Conservation (phyloP, 495 filamentous ascomycete species). For the Evansstolkia leycettana region DNA sequence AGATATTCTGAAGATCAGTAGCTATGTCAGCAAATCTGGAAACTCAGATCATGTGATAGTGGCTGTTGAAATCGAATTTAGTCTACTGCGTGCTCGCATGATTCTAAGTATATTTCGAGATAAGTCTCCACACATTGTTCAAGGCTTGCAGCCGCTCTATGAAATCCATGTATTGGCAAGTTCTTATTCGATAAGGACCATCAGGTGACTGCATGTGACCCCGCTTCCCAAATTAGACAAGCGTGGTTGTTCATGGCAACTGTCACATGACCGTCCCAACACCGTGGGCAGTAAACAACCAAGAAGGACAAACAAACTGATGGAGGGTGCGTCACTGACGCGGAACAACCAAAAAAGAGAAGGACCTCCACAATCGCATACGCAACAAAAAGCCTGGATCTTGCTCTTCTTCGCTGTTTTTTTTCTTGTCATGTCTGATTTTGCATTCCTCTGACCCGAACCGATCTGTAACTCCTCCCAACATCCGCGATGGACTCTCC, state of each 20-base stretch:
- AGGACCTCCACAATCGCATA: constrained; percentile 1
- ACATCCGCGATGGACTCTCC: constrained; percentile 28
- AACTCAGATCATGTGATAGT: no score
- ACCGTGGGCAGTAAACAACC: constrained; percentile 24
- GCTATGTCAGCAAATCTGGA: no score
- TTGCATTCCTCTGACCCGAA: constrained; percentile 6
- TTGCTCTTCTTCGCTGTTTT: constrained; percentile 5
- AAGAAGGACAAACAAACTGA: not conserved
- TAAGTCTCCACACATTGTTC: no score
- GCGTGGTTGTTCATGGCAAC: constrained; percentile 24
- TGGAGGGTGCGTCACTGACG: constrained; percentile 18
- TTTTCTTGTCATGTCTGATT: constrained; percentile 12
- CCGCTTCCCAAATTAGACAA: constrained; percentile 3
- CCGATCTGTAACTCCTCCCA: constrained; percentile 4
- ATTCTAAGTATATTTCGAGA: no score
- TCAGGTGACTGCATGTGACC: not conserved
- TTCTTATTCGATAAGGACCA: no score
- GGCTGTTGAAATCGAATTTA: no score
- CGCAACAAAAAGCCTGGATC: not conserved
- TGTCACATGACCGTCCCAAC: constrained; percentile 24
- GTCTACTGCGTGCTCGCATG: no score
- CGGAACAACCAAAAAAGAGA: constrained; percentile 6
- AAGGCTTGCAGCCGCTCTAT: not conserved
- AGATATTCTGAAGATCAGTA: no score
- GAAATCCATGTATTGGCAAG: no score